A percentile compares a stretch with the other conserved stretches of the same genome.
Evolutionary conservation across 352 stramenopile species (phyloP).

Genomic region (Pythium dissotocum): DNA sequence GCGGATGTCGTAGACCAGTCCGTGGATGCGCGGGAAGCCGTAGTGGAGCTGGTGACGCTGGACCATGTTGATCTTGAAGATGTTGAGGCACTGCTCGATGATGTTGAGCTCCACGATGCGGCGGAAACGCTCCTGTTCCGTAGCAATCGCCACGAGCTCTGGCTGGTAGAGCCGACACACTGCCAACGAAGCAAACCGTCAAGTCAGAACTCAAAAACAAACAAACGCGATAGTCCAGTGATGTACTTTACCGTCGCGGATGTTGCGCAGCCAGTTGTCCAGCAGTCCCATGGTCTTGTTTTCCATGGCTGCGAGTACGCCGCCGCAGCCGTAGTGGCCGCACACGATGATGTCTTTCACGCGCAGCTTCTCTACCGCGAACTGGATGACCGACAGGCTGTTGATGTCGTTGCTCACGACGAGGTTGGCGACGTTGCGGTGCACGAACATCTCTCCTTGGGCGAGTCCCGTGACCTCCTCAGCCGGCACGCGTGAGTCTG

Average conservation of each 20-base stretch:
- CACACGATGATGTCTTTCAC: constrained; percentile 89
- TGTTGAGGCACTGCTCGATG: constrained; percentile 89
- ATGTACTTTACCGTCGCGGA: constrained; percentile 65
- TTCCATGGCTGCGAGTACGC: constrained; percentile 71
- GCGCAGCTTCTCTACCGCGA: constrained; percentile 77
- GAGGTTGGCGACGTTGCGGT: constrained; percentile 78
- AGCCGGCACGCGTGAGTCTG: constrained; percentile 67
- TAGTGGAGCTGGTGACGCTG: constrained; percentile 88
- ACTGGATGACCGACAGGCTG: constrained; percentile 43
- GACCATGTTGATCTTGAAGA: constrained; percentile 89
- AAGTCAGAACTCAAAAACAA: neutral
- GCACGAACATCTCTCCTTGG: constrained; percentile 74
- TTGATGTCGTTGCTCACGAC: constrained; percentile 43
- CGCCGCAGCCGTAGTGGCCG: constrained; percentile 88
- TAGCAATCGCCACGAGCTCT: constrained; percentile 81
- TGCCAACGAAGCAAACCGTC: constrained; percentile 34
- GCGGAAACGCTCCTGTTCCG: constrained; percentile 74
- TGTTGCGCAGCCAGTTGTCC: constrained; percentile 94
- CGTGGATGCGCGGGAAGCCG: constrained; percentile 88
- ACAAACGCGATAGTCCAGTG: neutral
- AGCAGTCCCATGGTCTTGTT: constrained; percentile 83
- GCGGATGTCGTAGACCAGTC: constrained; percentile 85
- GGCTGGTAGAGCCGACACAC: constrained; percentile 89
- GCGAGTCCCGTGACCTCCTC: constrained; percentile 70
- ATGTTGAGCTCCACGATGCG: constrained; percentile 89